Conservation (phyloP, 768 basidiomycete genomes). For the Suillus brevipes region DNA sequence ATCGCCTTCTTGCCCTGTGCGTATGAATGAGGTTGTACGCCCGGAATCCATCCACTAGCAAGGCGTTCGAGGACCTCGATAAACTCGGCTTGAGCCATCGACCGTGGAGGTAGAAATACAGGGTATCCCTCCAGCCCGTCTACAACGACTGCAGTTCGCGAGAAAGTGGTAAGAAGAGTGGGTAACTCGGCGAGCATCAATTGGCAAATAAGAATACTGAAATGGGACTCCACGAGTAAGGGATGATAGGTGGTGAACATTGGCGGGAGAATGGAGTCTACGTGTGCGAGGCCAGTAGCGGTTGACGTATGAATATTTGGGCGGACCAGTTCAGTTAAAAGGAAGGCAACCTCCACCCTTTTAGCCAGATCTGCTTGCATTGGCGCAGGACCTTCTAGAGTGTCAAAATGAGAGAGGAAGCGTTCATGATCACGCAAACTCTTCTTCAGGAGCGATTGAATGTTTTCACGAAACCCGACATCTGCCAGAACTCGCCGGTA, state of each 20-base stretch:
- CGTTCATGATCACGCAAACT: conserved; percentile 82
- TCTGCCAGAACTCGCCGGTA: conserved; percentile 64
- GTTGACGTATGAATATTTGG: conserved; percentile 51
- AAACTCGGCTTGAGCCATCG: conserved; percentile 90
- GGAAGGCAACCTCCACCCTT: conserved; percentile 65
- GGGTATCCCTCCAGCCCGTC: conserved; percentile 89
- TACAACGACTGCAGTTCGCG: conserved; percentile 64
- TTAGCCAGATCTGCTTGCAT: conserved; percentile 43
- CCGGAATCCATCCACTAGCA: conserved; percentile 71
- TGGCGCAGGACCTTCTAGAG: conserved; percentile 48
- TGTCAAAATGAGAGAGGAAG: conserved; percentile 82
- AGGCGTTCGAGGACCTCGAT: conserved; percentile 83
- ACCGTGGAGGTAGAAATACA: conserved; percentile 81
- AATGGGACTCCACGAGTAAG: conserved; percentile 84
- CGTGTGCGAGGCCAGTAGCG: conserved; percentile 39
- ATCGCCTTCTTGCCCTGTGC: conserved; percentile 35
- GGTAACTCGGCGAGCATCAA: conserved; percentile 79
- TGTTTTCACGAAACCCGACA: conserved; percentile 56
- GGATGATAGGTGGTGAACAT: conserved; percentile 90
- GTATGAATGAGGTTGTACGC: conserved; percentile 58
- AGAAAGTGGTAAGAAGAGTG: conserved; percentile 61
- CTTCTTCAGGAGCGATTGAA: conserved; percentile 64
- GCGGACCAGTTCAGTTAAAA: conserved; percentile 65
- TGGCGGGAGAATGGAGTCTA: conserved; percentile 40
- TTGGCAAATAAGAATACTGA: conserved; percentile 71